Base-by-base conservation (phyloP, 805 yeast genomes). In the Zygotorulaspora sp. region DNA sequence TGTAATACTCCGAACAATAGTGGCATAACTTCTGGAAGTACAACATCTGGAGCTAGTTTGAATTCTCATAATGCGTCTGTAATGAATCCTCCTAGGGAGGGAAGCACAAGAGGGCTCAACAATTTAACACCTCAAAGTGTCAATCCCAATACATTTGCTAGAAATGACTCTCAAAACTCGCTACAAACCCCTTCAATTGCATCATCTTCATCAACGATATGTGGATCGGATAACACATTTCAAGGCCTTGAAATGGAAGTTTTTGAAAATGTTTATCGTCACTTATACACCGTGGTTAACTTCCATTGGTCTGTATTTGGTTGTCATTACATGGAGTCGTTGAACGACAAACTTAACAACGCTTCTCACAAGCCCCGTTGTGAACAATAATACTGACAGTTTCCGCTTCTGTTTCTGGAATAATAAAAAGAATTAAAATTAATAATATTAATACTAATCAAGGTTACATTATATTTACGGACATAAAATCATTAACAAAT, bases 271-370 rank as follows among this genome's bases (percentile, higher is more conserved):
- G 70, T 80, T 35, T 74, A 78, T 28, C 72, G 72, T 36, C 74
- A 84, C 49, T 65, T 83, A 35, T 72, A 78, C 42, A 77, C 83
- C 11, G 70, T 86, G 41, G 76, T 77, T 33, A 80, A 78, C 41
- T 81, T 86, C 64, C 94, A 86, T 61, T 81, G 88, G 85, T 78
- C 75, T 40, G 95, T 86, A 9, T 85, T 86, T 61, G 88, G 85
- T 21, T 71, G 71, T 29, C 78, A 80, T 62, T 86, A 86, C 52
- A 59, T 66, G 30, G 77, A 72, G 18, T 50, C 56, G 10, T 36
- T 67, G 28, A 55, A 62, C 31, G 58, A 56, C 28, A 49, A 48
- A 38, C 44, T 48, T 37, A 42, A 33, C 14, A 36, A 30, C 19
- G 34, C 6, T 12, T n/a, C 14, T 12, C 30, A 26, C 6, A n/a